Evolutionary conservation across 2,329 filamentous ascomycete genomes (phyloP).

Genomic region (Arachnomyces sp.): DNA sequence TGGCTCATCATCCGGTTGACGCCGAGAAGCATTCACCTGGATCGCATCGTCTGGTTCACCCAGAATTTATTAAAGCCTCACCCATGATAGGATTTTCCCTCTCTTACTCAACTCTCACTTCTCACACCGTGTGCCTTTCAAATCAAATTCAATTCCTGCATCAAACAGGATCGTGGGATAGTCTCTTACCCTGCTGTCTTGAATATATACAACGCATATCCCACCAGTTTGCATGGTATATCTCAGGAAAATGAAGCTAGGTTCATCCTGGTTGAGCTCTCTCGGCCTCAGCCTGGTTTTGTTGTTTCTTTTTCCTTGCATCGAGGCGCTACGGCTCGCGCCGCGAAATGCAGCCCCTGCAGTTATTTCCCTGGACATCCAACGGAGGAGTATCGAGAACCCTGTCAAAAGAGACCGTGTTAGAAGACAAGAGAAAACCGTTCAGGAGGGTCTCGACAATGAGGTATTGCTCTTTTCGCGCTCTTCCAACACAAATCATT

Average conservation of each 20-base stretch:
- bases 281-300: too few species aligned
- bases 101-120: too few species aligned
- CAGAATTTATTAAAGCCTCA: too few species aligned
- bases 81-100: too few species aligned
- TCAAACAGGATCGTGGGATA: too few species aligned
- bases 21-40: too few species aligned
- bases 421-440: slow-evolving; percentile 36
- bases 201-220: too few species aligned
- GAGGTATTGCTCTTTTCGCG: slow-evolving; percentile 32
- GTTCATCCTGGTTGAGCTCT: slow-evolving; percentile 7
- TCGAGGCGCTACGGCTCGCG: slow-evolving; percentile 22
- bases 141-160: too few species aligned
- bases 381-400: slow-evolving; percentile 39
- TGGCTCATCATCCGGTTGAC: too few species aligned
- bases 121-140: too few species aligned
- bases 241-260: slow-evolving; percentile 1
- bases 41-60: too few species aligned
- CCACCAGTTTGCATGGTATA: not conserved
- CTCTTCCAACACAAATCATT: not conserved
- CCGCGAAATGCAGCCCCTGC: slow-evolving; percentile 29
- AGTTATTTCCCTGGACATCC: slow-evolving; percentile 44
- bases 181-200: too few species aligned
- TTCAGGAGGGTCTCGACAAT: slow-evolving; percentile 46
- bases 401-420: slow-evolving; percentile 40
- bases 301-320: not conserved